Base-by-base conservation (phyloP, 2,329 filamentous ascomycete genomes). In the Gnomoniopsis sp. region DNA sequence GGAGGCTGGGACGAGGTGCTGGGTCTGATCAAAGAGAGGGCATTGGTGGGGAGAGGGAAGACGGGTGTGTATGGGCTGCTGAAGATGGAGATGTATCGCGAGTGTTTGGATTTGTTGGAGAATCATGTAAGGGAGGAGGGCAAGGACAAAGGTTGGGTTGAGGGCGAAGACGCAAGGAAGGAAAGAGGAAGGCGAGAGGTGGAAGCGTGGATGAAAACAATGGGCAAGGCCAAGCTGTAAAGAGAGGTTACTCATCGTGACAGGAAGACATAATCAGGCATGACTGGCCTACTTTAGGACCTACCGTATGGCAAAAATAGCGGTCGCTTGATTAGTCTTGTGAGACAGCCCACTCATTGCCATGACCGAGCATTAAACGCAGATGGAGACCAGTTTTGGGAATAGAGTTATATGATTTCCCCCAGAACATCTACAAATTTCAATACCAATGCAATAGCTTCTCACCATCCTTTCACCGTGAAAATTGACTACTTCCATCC, bases 41-140 rank as follows among this genome's bases (percentile, higher is more conserved):
- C 80, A 52, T 71, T 95, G 60, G 73, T 80, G 6, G 75, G 78
- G 30, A 90, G 89, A 77, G 81, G 80, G 0, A 79, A 82, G 64
- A 83, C 81, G 36, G 85, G 85, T 12, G 83, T 89, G 26, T 93
- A 91, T 70, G 87, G 88, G 3, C 68, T 79, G 56, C 74, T 95
- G 69, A 93, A 92, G 79, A 76, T 79, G 62, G 90, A 93, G 74
- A 88, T 93, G 84, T 91, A 88, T 71, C 78, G 84, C 22, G 85
- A 89, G 69, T 81, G 84, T 7, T 69, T 91, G 36, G 79, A 71
- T 17, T 76, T 85, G 65, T 70, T 92, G 3, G 77, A 81, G 57
- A 74, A 74, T 30, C 75, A 79, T 64, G 82, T 78, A 33, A 70
- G 68, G 36, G 77, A 80, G 62, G 80, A 85, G 67, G 75, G 75